Base-by-base conservation (phyloP, 2,329 filamentous ascomycete genomes). In the Microcyclospora pomicola region DNA sequence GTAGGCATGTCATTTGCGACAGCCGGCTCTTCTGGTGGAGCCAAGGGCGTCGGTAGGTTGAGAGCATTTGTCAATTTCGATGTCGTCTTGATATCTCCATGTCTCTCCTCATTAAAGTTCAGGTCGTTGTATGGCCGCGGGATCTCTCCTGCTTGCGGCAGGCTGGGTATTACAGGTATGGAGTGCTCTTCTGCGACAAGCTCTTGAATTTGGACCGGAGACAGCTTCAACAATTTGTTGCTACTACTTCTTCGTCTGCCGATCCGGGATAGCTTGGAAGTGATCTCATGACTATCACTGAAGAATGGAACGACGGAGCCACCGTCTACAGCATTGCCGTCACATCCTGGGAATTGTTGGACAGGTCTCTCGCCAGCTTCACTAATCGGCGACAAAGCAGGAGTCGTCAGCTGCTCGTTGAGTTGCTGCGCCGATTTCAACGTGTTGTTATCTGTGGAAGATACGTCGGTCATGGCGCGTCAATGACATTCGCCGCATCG, bases 181-280 rank as follows among this genome's bases (percentile, higher is more conserved):
- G 68, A 73, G 12, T 69, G 61, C 7, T 70, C 68, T 10, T 71
- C 70, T 12, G 64, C 60, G 5, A 69, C 71, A 31, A 75, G 62
- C 33, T 72, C 69, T 31, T 71, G 63, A 2, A 75, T 68, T 51
- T 73, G 65, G 31, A 63, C 63, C 2, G 67, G 65, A 2, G 71
- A 73, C 24, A 75, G 56, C 47, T 71, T 75, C 41, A 70, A 53
- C 11, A 12, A 14, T 12, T 37, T 31, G 11, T 15, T 9, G 19
- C 27, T 16, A 27, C 31, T 15, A n/a, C 31, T 14, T 16, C 34
- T 35, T 33, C 29, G 12, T 29, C 34, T 12, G 27, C 12, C 9
- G 19, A 5, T 24, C 19, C 7, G 4, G 19, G 19, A 7, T 7
- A 24, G 19, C 19, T 24, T 24, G 19, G 19, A 24, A 24, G 5